Conservation (phyloP, 2,329 filamentous ascomycete species). For the Zopfia rhizophila region DNA sequence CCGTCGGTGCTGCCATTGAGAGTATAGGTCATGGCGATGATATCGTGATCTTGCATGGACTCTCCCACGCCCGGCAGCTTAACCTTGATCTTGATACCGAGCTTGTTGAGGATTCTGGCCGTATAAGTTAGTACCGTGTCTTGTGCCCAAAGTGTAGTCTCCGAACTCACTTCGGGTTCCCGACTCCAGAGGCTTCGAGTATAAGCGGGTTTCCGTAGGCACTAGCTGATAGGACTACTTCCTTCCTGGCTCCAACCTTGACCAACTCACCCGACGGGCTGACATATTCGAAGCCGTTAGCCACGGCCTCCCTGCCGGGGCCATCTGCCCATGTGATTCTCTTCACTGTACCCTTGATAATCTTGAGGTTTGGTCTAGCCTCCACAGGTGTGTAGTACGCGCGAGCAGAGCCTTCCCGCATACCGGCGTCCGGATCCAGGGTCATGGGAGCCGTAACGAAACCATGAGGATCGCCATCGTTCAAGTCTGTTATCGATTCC, state of each 20-base stretch:
- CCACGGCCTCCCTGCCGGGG: constrained; percentile 28
- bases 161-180: too few relatives aligned
- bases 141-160: constrained; percentile 19
- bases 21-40: constrained; percentile 16
- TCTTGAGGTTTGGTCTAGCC: constrained; percentile 42
- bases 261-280: constrained; percentile 18
- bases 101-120: constrained; percentile 28
- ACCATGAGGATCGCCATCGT: constrained; percentile 52
- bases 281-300: constrained; percentile 24
- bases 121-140: constrained; percentile 24
- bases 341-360: constrained; percentile 31
- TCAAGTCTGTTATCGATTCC: constrained; percentile 36
- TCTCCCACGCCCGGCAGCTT: constrained; percentile 32
- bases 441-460: constrained; percentile 51
- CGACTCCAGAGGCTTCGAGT: too few relatives aligned
- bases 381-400: constrained; percentile 46
- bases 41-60: constrained; percentile 34
- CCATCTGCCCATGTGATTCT: constrained; percentile 29
- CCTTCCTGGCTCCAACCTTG: constrained; percentile 47
- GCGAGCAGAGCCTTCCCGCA: constrained; percentile 54
- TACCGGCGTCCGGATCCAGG: constrained; percentile 41
- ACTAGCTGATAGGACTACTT: constrained; percentile 31
- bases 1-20: constrained; percentile 27
- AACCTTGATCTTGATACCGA: constrained; percentile 11
- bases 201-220: too few relatives aligned